A percentile compares a stretch with the other conserved stretches of the same genome.
phyloP scores from a whole-genome alignment of 257 asterid genomes.

The Eucommia ulmoides region DNA sequence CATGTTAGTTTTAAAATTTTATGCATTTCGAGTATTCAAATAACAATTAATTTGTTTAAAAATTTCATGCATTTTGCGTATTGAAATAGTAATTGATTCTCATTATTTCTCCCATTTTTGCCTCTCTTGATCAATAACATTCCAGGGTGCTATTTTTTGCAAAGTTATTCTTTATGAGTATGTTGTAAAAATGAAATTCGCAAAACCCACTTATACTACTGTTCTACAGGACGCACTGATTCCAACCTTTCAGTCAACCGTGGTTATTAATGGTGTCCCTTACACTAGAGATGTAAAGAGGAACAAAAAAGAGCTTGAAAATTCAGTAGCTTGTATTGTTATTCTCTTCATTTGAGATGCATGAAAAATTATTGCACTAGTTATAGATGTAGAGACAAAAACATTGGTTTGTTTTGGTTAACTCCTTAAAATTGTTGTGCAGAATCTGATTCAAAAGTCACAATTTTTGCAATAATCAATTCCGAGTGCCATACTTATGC shows the following conservation, averaged over 20 bases:
- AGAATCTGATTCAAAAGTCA: conserved; percentile 26
- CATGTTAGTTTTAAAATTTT: too few relatives aligned
- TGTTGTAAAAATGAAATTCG: conserved; percentile 26
- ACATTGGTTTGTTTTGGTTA: neutral
- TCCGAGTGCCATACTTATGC: conserved; percentile 31
- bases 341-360: conserved; percentile 27
- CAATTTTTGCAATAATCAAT: conserved; percentile 28
- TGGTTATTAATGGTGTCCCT: conserved; percentile 26
- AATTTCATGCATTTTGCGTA: too few relatives aligned
- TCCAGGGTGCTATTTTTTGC: conserved; percentile 36
- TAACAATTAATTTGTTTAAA: too few relatives aligned
- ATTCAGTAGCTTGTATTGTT: conserved; percentile 51
- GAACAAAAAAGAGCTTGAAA: conserved; percentile 60
- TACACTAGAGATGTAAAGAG: conserved; percentile 31
- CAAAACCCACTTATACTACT: conserved; percentile 29
- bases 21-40: too few relatives aligned
- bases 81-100: too few relatives aligned
- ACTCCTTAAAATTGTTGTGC: conserved; percentile 5
- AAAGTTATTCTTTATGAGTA: conserved; percentile 42
- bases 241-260: conserved; percentile 31
- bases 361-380: neutral
- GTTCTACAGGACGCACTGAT: conserved; percentile 7
- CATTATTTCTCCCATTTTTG: too few relatives aligned
- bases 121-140: too few relatives aligned
- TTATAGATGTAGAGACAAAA: neutral